Conservation (phyloP, 371 early-diverging fungal species). For the Rhizopus delemar region DNA sequence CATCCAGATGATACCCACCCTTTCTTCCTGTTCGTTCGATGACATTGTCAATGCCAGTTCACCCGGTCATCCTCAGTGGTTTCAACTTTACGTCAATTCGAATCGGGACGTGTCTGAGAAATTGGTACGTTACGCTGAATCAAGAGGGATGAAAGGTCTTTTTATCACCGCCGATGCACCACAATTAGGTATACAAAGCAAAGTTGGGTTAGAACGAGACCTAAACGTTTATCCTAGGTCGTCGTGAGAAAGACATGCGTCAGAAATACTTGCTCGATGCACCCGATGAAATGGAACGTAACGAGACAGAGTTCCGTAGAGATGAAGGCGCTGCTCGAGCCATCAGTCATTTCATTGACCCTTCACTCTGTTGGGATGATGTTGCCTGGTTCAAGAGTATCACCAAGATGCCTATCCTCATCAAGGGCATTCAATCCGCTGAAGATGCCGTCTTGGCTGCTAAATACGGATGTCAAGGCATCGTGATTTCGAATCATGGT, state of each 20-base stretch:
- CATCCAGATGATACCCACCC: conserved; percentile 73
- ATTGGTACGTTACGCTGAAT: conserved; percentile 81
- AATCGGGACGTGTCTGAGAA: conserved; percentile 73
- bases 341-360: conserved; percentile 77
- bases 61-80: conserved; percentile 62
- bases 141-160: conserved; percentile 77
- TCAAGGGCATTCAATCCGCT: conserved; percentile 90
- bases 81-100: conserved; percentile 91
- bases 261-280: conserved; percentile 54
- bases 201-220: not conserved
- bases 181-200: conserved; percentile 54
- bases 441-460: conserved; percentile 93
- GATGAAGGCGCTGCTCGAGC: conserved; percentile 76
- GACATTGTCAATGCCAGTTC: conserved; percentile 55
- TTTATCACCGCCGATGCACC: conserved; percentile 95
- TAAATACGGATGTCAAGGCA: conserved; percentile 73
- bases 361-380: conserved; percentile 86
- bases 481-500: conserved; percentile 94
- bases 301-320: conserved; percentile 29
- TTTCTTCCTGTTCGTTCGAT: conserved; percentile 72
- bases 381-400: conserved; percentile 83
- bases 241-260: conserved; percentile 90
- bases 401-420: conserved; percentile 85
- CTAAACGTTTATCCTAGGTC: conserved; percentile 49
- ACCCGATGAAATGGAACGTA: conserved; percentile 37